Percentiles rank a stretch among this genome's conserved stretches.
Evolutionary conservation across 1,139 yeast species (phyloP).

Genomic region (Pichia sp.): DNA sequence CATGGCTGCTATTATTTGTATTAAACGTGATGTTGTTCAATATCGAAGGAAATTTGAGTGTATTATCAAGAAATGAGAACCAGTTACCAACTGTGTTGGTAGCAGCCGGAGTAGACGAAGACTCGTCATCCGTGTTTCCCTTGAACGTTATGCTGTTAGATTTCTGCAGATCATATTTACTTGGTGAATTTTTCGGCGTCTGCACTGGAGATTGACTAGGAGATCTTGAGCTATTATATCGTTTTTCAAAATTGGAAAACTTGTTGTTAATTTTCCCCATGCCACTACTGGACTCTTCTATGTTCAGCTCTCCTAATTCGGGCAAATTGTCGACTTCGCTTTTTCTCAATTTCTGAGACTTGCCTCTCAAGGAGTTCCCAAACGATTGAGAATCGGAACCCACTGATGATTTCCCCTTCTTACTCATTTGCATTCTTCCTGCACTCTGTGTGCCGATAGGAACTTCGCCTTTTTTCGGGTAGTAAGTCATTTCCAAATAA

Average conservation of each 20-base stretch:
- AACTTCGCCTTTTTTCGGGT: constrained; percentile 53
- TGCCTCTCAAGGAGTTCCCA: constrained; percentile 8
- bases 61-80: constrained; percentile 12
- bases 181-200: constrained; percentile 4
- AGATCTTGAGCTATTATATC: constrained; percentile 1
- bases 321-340: constrained; percentile 13
- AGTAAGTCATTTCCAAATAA: constrained; percentile 87
- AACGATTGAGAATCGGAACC: constrained; percentile 2
- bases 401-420: constrained; percentile 1
- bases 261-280: neutral
- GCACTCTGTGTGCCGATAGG: constrained; percentile 28
- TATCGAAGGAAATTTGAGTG: constrained; percentile 10
- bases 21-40: constrained; percentile 9
- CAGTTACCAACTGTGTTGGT: neutral
- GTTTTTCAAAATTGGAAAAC: neutral
- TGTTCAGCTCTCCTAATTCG: constrained; percentile 10
- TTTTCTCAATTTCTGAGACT: neutral
- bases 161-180: neutral
- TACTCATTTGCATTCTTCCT: constrained; percentile 17
- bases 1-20: neutral
- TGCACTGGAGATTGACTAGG: constrained; percentile 2
- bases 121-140: neutral
- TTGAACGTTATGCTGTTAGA: neutral
- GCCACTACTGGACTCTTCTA: neutral
- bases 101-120: neutral